Evolutionary conservation across 1,284 basidiomycete genomes (phyloP).

Genomic region (Malassezia dermatis): DNA sequence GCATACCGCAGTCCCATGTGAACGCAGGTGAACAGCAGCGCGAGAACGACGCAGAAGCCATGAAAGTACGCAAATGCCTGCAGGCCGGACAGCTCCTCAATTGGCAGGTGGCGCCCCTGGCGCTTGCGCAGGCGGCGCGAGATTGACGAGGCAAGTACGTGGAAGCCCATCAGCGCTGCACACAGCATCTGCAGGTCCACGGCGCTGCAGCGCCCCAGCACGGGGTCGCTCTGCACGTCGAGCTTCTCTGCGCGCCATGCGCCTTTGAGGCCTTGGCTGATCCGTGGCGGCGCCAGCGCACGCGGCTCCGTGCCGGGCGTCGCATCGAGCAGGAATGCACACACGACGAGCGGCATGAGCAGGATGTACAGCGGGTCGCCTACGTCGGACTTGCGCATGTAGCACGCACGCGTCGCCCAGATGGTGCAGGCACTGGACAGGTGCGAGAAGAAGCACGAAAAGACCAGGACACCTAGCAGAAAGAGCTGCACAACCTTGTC

Average conservation of each 20-base stretch:
- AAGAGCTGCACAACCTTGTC: background rate
- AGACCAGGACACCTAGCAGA: background rate
- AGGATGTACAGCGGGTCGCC: constrained; percentile 11
- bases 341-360: constrained; percentile 4
- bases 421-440: constrained; percentile 1
- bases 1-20: constrained; percentile 33
- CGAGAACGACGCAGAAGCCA: constrained; percentile 41
- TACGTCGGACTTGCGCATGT: constrained; percentile 9
- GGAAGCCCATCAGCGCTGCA: constrained; percentile 5
- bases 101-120: background rate
- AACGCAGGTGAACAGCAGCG: constrained; percentile 31
- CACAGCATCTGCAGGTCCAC: constrained; percentile 8
- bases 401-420: constrained; percentile 12
- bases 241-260: constrained; percentile 3
- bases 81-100: background rate
- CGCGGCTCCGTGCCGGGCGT: background rate
- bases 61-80: constrained; percentile 24
- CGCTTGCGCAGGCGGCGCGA: constrained; percentile 2
- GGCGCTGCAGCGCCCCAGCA: background rate
- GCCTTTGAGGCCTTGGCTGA: background rate
- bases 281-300: background rate
- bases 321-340: background rate
- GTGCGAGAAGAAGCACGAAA: constrained; percentile 8
- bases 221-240: background rate
- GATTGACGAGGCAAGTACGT: constrained; percentile 5